phyloP scores from a whole-genome alignment of 805 yeast species.

The Jamesozyma rosinii region DNA sequence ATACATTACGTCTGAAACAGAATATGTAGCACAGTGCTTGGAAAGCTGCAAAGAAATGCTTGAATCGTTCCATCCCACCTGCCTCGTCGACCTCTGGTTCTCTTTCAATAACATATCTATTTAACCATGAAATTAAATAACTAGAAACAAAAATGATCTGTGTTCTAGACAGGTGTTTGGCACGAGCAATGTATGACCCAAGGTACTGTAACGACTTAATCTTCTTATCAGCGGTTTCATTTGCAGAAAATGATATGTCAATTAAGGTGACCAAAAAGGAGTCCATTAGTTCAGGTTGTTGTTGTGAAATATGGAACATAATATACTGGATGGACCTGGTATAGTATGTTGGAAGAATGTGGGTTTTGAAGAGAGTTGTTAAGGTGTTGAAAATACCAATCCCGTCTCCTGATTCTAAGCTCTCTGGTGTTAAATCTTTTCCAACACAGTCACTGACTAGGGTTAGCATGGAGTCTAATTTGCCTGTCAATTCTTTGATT shows the following conservation, averaged over 20 bases:
- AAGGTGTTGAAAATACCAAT: conserved; percentile 63
- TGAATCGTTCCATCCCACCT: conserved; percentile 82
- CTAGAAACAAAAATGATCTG: conserved; percentile 79
- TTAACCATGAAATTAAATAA: conserved; percentile 75
- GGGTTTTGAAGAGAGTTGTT: conserved; percentile 67
- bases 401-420: conserved; percentile 52
- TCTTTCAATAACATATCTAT: conserved; percentile 71
- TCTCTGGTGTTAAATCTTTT: conserved; percentile 40
- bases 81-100: conserved; percentile 66
- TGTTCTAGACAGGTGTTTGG: conserved; percentile 54
- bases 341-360: conserved; percentile 82
- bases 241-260: conserved; percentile 68
- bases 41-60: conserved; percentile 79
- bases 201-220: conserved; percentile 87
- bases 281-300: conserved; percentile 73
- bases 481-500: conserved; percentile 46
- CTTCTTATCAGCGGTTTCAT: conserved; percentile 62
- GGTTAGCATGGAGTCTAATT: conserved; percentile 62
- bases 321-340: conserved; percentile 83
- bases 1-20: conserved; percentile 68
- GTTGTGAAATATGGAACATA: conserved; percentile 72
- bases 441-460: conserved; percentile 46
- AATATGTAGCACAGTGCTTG: conserved; percentile 87
- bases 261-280: conserved; percentile 73
- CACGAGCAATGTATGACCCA: conserved; percentile 84